Percentiles rank a stretch among this genome's conserved stretches.
These are phyloP conservation scores for Penicillium odoratum DNA, from an alignment of 495 filamentous ascomycete species.

Conservation along the genomic window DNA sequence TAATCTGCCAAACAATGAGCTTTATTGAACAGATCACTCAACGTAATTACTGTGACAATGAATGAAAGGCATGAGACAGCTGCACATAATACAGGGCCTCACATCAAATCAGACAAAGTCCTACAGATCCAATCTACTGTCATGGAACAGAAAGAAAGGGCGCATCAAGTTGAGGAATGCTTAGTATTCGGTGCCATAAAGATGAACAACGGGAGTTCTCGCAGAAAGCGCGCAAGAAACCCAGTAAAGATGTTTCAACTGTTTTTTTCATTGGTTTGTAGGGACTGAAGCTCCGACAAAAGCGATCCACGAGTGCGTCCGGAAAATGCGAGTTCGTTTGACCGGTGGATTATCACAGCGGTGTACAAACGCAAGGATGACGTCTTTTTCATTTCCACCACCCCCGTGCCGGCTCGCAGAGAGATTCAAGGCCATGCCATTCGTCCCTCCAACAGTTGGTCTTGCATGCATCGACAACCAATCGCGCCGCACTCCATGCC, in stretches of 20 bases:
- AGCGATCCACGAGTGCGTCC: slow-evolving; percentile 28
- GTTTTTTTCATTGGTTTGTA: slow-evolving; percentile 46
- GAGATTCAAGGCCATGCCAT: slow-evolving; percentile 28
- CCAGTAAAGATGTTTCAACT: slow-evolving; percentile 41
- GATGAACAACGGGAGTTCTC: slow-evolving; percentile 13
- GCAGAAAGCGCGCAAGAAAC: slow-evolving; percentile 11
- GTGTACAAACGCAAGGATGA: slow-evolving; percentile 35
- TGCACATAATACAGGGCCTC: no score
- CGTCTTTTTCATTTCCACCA: slow-evolving; percentile 6
- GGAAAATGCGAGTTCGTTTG: slow-evolving; percentile 42
- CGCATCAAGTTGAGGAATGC: background rate
- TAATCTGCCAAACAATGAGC: background rate
- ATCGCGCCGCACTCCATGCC: slow-evolving; percentile 32
- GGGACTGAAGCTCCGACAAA: slow-evolving; percentile 39
- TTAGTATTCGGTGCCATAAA: slow-evolving; percentile 5
- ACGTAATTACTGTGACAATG: no score
- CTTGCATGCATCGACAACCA: slow-evolving; percentile 35
- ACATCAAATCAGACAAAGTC: no score
- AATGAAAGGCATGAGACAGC: no score
- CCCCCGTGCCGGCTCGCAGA: slow-evolving; percentile 43
- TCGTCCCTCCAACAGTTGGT: slow-evolving; percentile 34
- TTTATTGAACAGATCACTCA: background rate
- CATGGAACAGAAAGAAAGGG: background rate
- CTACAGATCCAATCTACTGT: background rate
- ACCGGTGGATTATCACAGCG: slow-evolving; percentile 28